phyloP scores from a whole-genome alignment of 2,329 filamentous ascomycete species.

The Tolypocladium pustulatum region DNA sequence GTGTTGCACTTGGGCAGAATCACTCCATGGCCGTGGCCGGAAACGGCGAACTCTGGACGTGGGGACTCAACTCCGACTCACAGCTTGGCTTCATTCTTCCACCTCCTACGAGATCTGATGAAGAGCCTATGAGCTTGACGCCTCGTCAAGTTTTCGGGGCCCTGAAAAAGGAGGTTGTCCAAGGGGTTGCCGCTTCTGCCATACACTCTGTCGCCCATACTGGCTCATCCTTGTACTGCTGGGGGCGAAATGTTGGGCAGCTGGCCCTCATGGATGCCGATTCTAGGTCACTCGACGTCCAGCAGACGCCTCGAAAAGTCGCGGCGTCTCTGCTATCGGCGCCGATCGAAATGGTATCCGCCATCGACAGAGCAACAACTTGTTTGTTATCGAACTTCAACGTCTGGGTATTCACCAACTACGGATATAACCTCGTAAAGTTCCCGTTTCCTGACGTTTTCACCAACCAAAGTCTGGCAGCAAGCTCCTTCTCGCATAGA shows the following conservation, averaged over 20 bases:
- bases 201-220: slow-evolving; percentile 90
- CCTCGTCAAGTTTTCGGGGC: slow-evolving; percentile 88
- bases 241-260: slow-evolving; percentile 92
- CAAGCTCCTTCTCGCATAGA: slow-evolving; percentile 38
- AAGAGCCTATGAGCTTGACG: slow-evolving; percentile 70
- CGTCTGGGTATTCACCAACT: slow-evolving; percentile 91
- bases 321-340: slow-evolving; percentile 64
- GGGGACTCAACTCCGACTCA: slow-evolving; percentile 79
- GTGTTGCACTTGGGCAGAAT: slow-evolving; percentile 82
- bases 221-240: slow-evolving; percentile 72
- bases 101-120: slow-evolving; percentile 53
- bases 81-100: slow-evolving; percentile 82
- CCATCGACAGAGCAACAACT: slow-evolving; percentile 82
- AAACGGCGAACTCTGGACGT: slow-evolving; percentile 87
- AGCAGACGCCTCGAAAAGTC: slow-evolving; percentile 73
- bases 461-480: slow-evolving; percentile 56
- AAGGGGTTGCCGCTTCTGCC: slow-evolving; percentile 78
- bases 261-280: slow-evolving; percentile 91
- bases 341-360: slow-evolving; percentile 67
- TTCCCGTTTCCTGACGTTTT: slow-evolving; percentile 68
- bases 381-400: slow-evolving; percentile 78
- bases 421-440: slow-evolving; percentile 82
- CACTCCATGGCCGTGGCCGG: slow-evolving; percentile 79
- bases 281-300: slow-evolving; percentile 79
- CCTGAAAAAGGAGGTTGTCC: slow-evolving; percentile 72